Base-by-base conservation (phyloP, 495 filamentous ascomycete species). In the Penicillium turbatum region DNA sequence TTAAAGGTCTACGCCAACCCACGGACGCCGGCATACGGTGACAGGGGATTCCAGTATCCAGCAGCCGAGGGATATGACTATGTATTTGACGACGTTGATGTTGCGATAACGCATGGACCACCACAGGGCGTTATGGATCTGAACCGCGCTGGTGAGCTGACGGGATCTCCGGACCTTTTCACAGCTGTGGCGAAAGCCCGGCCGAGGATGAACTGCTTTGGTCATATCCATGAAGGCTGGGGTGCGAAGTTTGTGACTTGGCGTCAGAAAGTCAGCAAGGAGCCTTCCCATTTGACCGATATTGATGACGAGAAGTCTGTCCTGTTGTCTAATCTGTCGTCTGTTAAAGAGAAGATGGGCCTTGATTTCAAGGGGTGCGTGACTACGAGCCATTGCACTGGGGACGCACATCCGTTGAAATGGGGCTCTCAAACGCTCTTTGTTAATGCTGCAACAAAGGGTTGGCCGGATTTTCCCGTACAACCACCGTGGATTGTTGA, bases 171-270 rank as follows among this genome's bases (percentile, higher is more conserved):
- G 13, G 57, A 77, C 39, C 70, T 89, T n/a, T 83, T 88, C 26
- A 68, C 64, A 0, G 82, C 82, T 13, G 62, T 86, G 15, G 75
- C 76, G 3, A 71, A 69, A 12, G 69, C 78, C 5, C 61, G 72
- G 38, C 85, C 84, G 1, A 69, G 72, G 6, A 56, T 89, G 55
- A 83, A 88, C 62, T 88, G 83, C 60, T 89, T 88, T 55, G 86
- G 86, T 3, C 86, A 89, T 64, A 87, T 89, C 26, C 86, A 88
- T 56, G 82, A 86, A 60, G 77, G 71, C 0, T 86, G 82, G 83
- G 86, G 85, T 7, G 83, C 77, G 0, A 81, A 81, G 45, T 21
- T 82, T n/a, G 76, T 88, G 2, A 68, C 63, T 1, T 88, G 85
- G 83, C 61, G 69, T n/a, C 59, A 62, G 29, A 63, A 62, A 24